These are phyloP conservation scores for Panus rudis DNA, from an alignment of 768 basidiomycete species.

Conservation along the genomic window DNA sequence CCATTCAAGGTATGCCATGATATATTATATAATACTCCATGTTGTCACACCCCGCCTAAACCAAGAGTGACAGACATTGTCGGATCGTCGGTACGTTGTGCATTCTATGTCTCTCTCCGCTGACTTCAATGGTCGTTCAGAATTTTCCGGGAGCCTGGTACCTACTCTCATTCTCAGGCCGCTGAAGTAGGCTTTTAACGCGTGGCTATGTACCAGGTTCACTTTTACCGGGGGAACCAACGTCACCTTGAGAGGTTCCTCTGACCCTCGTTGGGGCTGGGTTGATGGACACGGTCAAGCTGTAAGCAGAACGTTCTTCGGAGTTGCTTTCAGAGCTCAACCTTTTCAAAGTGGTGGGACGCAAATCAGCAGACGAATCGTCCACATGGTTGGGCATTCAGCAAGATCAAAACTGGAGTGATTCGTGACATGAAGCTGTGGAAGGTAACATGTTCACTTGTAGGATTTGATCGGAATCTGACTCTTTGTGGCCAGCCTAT, in stretches of 20 bases:
- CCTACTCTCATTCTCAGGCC: not conserved
- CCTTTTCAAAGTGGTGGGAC: conserved; percentile 50
- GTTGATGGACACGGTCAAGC: conserved; percentile 52
- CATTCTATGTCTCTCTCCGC: not conserved
- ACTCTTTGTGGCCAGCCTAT: conserved; percentile 33
- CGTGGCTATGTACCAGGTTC: conserved; percentile 32
- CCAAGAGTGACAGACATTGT: conserved; percentile 21
- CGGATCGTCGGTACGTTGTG: conserved; percentile 32
- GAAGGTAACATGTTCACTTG: conserved; percentile 9
- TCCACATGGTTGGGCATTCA: conserved; percentile 49
- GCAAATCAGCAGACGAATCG: conserved; percentile 43
- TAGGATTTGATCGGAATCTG: not conserved
- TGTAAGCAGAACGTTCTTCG: conserved; percentile 7
- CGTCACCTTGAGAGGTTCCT: conserved; percentile 49
- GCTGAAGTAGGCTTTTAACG: not conserved
- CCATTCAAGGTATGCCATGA: conserved; percentile 35
- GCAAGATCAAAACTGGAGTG: conserved; percentile 43
- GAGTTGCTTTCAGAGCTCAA: not conserved
- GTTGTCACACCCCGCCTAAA: not conserved
- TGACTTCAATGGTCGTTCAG: conserved; percentile 16
- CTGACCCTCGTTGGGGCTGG: conserved; percentile 58
- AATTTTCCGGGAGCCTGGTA: conserved; percentile 41
- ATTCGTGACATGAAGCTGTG: conserved; percentile 47
- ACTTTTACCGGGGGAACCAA: conserved; percentile 48
- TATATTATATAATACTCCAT: not conserved